Evolutionary conservation across 202 grass and related monocot genomes (phyloP).

Genomic region (Elaeis oleifera): DNA sequence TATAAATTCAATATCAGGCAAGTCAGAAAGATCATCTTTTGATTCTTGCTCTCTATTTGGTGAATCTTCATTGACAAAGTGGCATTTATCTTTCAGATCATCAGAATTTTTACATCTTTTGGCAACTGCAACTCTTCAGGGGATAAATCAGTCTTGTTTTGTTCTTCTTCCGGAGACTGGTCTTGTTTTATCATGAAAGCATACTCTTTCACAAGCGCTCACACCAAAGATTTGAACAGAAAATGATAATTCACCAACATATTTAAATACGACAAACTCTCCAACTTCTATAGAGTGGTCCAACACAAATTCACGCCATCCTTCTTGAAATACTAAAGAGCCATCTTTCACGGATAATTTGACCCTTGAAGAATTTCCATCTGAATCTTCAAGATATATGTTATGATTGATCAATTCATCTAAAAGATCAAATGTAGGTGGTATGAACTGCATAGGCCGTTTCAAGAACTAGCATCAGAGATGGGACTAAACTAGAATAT

Average conservation of each 20-base stretch:
- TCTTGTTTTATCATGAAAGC: slow-evolving; percentile 19
- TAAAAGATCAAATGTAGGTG: slow-evolving; percentile 20
- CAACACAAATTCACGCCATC: slow-evolving; percentile 52
- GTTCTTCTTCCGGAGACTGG: slow-evolving; percentile 5
- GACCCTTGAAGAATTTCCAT: slow-evolving; percentile 23
- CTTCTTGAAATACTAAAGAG: slow-evolving; percentile 40
- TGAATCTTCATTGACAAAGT: slow-evolving; percentile 16
- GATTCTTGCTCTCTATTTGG: background rate
- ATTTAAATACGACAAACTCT: slow-evolving; percentile 42
- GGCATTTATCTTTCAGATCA: slow-evolving; percentile 2
- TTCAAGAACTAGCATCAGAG: background rate
- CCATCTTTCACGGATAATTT: slow-evolving; percentile 29
- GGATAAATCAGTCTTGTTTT: background rate
- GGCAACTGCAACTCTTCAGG: slow-evolving; percentile 5
- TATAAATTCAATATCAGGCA: background rate
- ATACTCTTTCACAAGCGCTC: slow-evolving; percentile 30
- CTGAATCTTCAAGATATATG: slow-evolving; percentile 41
- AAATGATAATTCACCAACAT: slow-evolving; percentile 23
- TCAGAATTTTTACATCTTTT: slow-evolving; percentile 4
- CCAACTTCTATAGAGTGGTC: slow-evolving; percentile 38
- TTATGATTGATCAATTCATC: slow-evolving; percentile 17
- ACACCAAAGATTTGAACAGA: slow-evolving; percentile 38
- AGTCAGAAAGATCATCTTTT: background rate
- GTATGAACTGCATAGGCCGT: slow-evolving; percentile 41
- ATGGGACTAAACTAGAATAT: slow-evolving; percentile 2